Conservation (phyloP, 805 yeast species). For the Barnettozyma populi region DNA sequence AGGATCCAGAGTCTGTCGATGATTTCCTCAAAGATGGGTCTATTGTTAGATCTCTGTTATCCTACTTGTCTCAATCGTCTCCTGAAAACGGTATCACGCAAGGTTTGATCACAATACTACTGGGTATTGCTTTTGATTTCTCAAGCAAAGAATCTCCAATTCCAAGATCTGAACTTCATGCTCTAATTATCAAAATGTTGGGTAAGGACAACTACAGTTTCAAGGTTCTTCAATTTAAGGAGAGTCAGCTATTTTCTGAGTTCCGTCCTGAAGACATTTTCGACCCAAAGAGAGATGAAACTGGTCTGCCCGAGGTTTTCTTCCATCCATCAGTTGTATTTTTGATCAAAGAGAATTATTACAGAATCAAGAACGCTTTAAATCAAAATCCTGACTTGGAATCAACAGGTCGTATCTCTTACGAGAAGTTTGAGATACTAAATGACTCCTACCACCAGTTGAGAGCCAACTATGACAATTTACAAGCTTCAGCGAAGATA, state of each 20-base stretch:
- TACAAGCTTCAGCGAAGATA: constrained; percentile 27
- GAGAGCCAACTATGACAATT: constrained; percentile 30
- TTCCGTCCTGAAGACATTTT: constrained; percentile 48
- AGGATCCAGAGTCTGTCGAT: constrained; percentile 66
- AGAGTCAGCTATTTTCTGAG: constrained; percentile 46
- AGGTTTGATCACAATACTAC: constrained; percentile 63
- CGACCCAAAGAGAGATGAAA: constrained; percentile 56
- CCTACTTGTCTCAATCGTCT: constrained; percentile 50
- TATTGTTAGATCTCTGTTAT: constrained; percentile 59
- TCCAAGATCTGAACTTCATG: constrained; percentile 52
- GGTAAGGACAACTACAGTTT: constrained; percentile 78
- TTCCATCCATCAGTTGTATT: constrained; percentile 60
- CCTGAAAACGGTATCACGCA: constrained; percentile 56
- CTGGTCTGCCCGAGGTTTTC: constrained; percentile 84
- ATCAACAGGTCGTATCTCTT: constrained; percentile 62
- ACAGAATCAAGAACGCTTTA: constrained; percentile 63
- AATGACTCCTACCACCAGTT: constrained; percentile 29
- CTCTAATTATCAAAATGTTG: constrained; percentile 59
- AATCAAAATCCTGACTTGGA: constrained; percentile 70
- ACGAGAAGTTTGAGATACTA: constrained; percentile 38
- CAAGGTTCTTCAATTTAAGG: constrained; percentile 68
- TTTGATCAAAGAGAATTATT: constrained; percentile 63
- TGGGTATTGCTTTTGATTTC: constrained; percentile 82
- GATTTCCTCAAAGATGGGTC: constrained; percentile 68
- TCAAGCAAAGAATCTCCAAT: constrained; percentile 54